These are phyloP conservation scores for Rosa rugosa DNA, from an alignment of 306 rosid genomes.

Conservation along the genomic window DNA sequence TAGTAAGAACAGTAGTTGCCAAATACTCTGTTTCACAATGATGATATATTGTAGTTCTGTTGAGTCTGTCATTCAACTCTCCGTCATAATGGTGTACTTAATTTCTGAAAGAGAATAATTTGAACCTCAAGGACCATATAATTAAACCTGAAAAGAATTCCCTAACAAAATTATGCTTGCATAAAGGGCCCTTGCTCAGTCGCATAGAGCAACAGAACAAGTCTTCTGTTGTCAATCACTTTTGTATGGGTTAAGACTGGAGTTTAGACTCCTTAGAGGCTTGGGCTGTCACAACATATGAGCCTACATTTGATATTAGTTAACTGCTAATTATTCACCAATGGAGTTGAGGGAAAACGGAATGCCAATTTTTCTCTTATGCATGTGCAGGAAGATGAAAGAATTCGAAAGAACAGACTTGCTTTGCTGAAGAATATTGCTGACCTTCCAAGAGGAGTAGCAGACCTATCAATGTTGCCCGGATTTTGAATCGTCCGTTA, in stretches of 20 bases:
- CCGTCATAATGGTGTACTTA: background rate
- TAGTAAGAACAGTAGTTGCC: background rate
- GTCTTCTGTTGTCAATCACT: background rate
- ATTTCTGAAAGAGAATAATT: background rate
- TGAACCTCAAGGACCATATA: background rate
- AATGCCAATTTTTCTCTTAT: constrained; percentile 20
- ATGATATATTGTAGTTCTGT: background rate
- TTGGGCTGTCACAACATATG: background rate
- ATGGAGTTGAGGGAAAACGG: background rate
- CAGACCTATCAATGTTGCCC: constrained; percentile 74
- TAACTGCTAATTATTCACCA: background rate
- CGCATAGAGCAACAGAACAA: background rate
- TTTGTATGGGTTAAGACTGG: background rate
- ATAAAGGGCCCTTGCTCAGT: background rate
- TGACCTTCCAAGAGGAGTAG: constrained; percentile 85
- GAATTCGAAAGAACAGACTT: constrained; percentile 73
- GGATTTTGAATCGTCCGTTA: constrained; percentile 62
- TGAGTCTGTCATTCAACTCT: background rate
- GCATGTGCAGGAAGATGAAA: constrained; percentile 63
- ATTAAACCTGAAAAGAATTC: background rate
- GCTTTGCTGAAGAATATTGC: constrained; percentile 75
- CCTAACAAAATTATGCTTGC: background rate
- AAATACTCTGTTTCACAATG: background rate
- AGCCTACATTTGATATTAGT: background rate
- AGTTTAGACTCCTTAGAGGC: background rate